phyloP scores from a whole-genome alignment of 768 basidiomycete genomes.

The Phanerochaete sordida region DNA sequence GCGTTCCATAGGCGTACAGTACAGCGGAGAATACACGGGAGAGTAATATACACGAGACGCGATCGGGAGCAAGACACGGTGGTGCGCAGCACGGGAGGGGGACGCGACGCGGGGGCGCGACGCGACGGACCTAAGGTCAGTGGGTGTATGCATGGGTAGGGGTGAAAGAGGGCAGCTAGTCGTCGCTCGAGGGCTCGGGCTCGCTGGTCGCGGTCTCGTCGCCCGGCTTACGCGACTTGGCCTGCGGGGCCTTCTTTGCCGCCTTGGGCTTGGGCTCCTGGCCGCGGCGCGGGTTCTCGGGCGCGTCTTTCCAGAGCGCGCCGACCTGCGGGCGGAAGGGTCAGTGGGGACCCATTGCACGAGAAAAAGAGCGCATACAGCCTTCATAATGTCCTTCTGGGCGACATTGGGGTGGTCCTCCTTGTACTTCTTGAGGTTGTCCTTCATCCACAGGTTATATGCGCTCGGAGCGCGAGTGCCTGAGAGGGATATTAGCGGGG shows the following conservation, averaged over 20 bases:
- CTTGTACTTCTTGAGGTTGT: slow-evolving; percentile 55
- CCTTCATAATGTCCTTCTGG: slow-evolving; percentile 53
- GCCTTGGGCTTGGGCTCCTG: slow-evolving; percentile 41
- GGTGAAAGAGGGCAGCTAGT: background rate
- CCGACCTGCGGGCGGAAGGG: slow-evolving; percentile 45
- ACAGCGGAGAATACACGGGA: background rate
- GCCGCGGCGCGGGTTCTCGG: slow-evolving; percentile 64
- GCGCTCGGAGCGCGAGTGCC: slow-evolving; percentile 55
- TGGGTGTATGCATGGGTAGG: background rate
- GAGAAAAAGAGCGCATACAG: slow-evolving; percentile 24
- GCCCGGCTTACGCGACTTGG: slow-evolving; percentile 21
- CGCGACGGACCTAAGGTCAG: too few relatives aligned
- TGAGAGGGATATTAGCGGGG: slow-evolving; percentile 25
- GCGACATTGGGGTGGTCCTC: slow-evolving; percentile 45
- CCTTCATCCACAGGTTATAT: slow-evolving; percentile 56
- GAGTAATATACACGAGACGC: background rate
- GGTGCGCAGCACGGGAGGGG: background rate
- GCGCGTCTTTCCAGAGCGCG: slow-evolving; percentile 51
- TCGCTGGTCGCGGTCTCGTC: slow-evolving; percentile 18
- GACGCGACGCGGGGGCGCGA: background rate
- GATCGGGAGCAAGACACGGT: background rate
- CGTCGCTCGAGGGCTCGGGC: slow-evolving; percentile 13
- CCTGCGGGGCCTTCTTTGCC: slow-evolving; percentile 19
- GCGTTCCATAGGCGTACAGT: background rate
- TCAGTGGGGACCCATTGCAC: background rate